Conservation (phyloP, 352 stramenopile genomes). For the Paralagenidium karlingii region DNA sequence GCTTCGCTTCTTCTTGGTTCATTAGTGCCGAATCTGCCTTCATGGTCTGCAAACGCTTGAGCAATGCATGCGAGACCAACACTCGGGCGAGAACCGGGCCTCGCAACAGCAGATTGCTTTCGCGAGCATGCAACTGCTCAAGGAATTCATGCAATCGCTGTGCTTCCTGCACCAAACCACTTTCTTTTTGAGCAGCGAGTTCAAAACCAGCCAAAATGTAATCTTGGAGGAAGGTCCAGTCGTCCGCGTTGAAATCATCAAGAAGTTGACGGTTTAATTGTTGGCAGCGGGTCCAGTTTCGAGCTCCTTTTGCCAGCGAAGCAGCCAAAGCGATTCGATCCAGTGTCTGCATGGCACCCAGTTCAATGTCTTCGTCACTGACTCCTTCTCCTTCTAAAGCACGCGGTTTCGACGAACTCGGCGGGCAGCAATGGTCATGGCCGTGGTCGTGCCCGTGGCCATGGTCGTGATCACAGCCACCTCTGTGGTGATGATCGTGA, state of each 20-base stretch:
- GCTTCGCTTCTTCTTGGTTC: conserved; percentile 16
- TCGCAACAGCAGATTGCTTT: conserved; percentile 39
- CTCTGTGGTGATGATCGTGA: too few relatives aligned
- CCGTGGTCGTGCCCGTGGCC: conserved; percentile 6
- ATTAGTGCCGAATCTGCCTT: conserved; percentile 5
- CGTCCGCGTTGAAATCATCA: conserved; percentile 60
- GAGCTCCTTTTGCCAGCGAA: conserved; percentile 30
- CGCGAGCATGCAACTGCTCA: conserved; percentile 21
- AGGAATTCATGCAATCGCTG: conserved; percentile 24
- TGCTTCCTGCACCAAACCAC: conserved; percentile 8
- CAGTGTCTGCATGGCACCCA: conserved; percentile 71
- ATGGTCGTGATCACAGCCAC: too few relatives aligned
- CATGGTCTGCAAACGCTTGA: conserved; percentile 15
- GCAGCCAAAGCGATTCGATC: conserved; percentile 61
- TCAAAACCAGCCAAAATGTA: conserved; percentile 43
- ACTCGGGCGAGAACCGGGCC: conserved; percentile 55
- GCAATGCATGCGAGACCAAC: conserved; percentile 33
- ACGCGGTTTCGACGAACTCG: conserved; percentile 18
- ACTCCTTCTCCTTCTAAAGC: conserved; percentile 52
- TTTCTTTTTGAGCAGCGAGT: conserved; percentile 13
- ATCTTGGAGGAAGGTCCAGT: conserved; percentile 69
- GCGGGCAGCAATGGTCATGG: conserved; percentile 3
- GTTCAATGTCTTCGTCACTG: conserved; percentile 74
- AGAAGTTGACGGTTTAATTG: conserved; percentile 44
- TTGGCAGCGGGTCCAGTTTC: conserved; percentile 33